These are phyloP conservation scores for Flaveria ramosissima DNA, from an alignment of 129 eudicot species.

Conservation along the genomic window DNA sequence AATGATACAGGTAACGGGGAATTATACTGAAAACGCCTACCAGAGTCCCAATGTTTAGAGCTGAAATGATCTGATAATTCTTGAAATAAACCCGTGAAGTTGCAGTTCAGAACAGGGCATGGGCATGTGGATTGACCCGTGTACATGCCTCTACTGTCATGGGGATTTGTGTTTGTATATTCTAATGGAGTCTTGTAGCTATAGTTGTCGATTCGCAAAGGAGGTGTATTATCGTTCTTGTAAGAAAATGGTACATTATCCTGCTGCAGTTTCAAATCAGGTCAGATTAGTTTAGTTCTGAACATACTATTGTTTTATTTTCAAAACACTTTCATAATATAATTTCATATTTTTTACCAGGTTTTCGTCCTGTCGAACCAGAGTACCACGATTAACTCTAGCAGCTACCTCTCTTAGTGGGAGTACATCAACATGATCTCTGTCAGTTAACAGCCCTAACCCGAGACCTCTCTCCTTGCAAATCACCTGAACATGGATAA, in stretches of 20 bases:
- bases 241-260: slow-evolving; percentile 42
- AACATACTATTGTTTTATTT: background rate
- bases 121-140: slow-evolving; percentile 60
- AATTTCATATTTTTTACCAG: slow-evolving; percentile 36
- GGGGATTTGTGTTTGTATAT: slow-evolving; percentile 39
- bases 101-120: slow-evolving; percentile 45
- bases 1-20: slow-evolving; percentile 53
- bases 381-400: slow-evolving; percentile 37
- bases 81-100: slow-evolving; percentile 56
- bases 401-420: slow-evolving; percentile 34
- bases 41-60: slow-evolving; percentile 75
- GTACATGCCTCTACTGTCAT: slow-evolving; percentile 45
- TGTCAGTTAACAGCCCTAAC: slow-evolving; percentile 42
- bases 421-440: slow-evolving; percentile 40
- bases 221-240: slow-evolving; percentile 39
- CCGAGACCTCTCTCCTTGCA: slow-evolving; percentile 80
- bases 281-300: background rate
- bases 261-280: slow-evolving; percentile 14
- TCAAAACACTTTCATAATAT: background rate
- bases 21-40: slow-evolving; percentile 66
- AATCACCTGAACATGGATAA: slow-evolving; percentile 51
- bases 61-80: slow-evolving; percentile 64
- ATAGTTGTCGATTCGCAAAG: slow-evolving; percentile 44
- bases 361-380: slow-evolving; percentile 40
- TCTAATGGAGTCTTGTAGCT: slow-evolving; percentile 47